Evolutionary conservation across 352 stramenopile species (phyloP), one percentile per base, ranked within the genome.

Genomic region (Globisporangium solare): DNA sequence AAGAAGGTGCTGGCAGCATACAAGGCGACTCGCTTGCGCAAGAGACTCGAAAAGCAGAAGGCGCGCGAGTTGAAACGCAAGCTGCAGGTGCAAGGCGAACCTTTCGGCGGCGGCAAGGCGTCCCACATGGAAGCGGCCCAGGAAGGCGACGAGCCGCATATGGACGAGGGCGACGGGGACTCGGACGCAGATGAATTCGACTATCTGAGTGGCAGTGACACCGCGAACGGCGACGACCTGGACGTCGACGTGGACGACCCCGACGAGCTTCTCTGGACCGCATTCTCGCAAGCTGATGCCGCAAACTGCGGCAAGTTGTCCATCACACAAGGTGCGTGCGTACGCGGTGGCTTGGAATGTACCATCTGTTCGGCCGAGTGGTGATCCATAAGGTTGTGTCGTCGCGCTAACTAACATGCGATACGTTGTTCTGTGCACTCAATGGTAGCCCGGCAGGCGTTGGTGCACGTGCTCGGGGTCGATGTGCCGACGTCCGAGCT

Each of bases 1-100:
- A 84, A 81, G 61, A 86, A 88, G 56, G 74, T 93, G 1, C 11
- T 89, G 42, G 76, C 69, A 10, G 77, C 79, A 24, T 86, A 76
- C 64, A 91, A 91, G 45, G 74, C 80, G 8, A 69, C 77, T 10
- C 74, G 81, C 0, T 74, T 73, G 35, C 64, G 70, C 17, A 86
- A 85, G 56, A 88, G 82, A 41, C 63, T 83, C 37, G 81, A 86
- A 58, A 71, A 68, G 6, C 76, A 82, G 31, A 83, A 83, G 27
- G 73, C 70, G 4, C 65, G 71, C 13, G 81, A 91, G 54, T 53
- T 67, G 43, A 66, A 76, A 48, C 63, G 59, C 37, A 76, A 79
- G 40, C 11, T 46, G 8, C 53, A 58, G 11, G 35, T 41, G 8
- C 52, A 68, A 27, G 24, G 2, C 15, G 47, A 65, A 22, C 5